A percentile compares a stretch with the other conserved stretches of the same genome.
phyloP scores from a whole-genome alignment of 441 rosid genomes.

The Jatropha multifida region DNA sequence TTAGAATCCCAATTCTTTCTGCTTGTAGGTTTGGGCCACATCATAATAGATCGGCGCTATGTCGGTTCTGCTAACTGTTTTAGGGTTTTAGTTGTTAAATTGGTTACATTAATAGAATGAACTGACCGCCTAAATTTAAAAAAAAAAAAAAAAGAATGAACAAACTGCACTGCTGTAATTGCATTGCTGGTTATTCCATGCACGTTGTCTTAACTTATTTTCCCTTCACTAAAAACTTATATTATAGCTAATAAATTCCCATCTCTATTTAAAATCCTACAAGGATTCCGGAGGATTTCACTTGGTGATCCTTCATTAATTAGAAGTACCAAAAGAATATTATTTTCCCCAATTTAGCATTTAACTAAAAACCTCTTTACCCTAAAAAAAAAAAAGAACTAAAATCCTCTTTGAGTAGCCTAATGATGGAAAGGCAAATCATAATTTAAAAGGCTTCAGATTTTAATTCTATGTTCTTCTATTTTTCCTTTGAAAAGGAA shows the following conservation, averaged over 20 bases:
- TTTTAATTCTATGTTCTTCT: background rate
- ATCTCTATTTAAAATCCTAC: background rate
- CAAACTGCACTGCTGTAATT: background rate
- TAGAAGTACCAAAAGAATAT: no score
- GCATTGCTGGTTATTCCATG: constrained; percentile 14
- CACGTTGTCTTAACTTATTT: constrained; percentile 27
- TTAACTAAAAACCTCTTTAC: background rate
- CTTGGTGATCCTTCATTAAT: background rate
- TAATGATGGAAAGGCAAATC: background rate
- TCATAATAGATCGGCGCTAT: constrained; percentile 31
- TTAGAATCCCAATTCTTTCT: constrained; percentile 37
- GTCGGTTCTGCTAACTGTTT: constrained; percentile 25
- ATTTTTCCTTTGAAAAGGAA: background rate
- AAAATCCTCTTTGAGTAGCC: background rate
- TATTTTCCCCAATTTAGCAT: background rate
- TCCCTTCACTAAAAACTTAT: background rate
- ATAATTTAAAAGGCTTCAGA: background rate
- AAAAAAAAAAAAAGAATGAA: background rate
- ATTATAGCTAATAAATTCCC: no score
- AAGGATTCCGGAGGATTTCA: background rate
- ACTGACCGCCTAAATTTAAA: no score
- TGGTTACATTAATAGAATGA: background rate
- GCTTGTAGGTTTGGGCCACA: constrained; percentile 29
- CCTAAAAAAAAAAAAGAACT: no score
- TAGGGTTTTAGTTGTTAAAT: constrained; percentile 26